Percentiles rank a stretch among this genome's conserved stretches.
Evolutionary conservation across 2,329 filamentous ascomycete species (phyloP).

Genomic region (Ilyonectria destructans): DNA sequence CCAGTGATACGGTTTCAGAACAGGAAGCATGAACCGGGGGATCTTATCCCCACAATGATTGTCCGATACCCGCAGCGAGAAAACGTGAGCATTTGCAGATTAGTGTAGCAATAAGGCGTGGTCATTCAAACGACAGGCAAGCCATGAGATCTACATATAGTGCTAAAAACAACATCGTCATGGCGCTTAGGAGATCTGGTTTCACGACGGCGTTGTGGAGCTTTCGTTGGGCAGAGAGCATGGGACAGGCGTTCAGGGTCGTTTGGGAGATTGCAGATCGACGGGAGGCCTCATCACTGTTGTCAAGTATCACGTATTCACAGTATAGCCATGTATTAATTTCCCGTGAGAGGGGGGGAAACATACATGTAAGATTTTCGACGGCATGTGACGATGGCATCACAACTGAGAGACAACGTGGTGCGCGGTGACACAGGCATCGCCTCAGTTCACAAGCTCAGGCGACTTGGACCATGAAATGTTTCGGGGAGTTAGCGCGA

Average conservation of each 20-base stretch:
- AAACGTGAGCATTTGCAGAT: not conserved
- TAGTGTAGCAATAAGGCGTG: not conserved
- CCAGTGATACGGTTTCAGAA: conserved; percentile 43
- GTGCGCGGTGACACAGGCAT: conserved; percentile 5
- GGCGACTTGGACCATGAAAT: not conserved
- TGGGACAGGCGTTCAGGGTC: conserved; percentile 33
- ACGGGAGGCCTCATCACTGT: conserved; percentile 26
- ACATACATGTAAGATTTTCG: conserved; percentile 15
- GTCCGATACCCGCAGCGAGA: not conserved
- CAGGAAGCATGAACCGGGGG: conserved; percentile 28
- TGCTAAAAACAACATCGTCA: conserved; percentile 16
- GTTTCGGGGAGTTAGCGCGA: not conserved
- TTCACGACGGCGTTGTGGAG: conserved; percentile 36
- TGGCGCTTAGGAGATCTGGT: conserved; percentile 20
- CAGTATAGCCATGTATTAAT: conserved; percentile 31
- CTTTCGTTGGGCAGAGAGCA: conserved; percentile 31
- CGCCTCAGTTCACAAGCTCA: not conserved
- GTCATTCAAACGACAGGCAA: not conserved
- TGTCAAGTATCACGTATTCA: conserved; percentile 23
- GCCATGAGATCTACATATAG: conserved; percentile 9
- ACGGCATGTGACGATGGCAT: conserved; percentile 26
- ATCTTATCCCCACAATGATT: not conserved
- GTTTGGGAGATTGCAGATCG: conserved; percentile 23
- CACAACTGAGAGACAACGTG: conserved; percentile 17
- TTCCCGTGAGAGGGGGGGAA: conserved; percentile 2